phyloP scores from a whole-genome alignment of 148 eudicot species.

The Limonium bicolor region DNA sequence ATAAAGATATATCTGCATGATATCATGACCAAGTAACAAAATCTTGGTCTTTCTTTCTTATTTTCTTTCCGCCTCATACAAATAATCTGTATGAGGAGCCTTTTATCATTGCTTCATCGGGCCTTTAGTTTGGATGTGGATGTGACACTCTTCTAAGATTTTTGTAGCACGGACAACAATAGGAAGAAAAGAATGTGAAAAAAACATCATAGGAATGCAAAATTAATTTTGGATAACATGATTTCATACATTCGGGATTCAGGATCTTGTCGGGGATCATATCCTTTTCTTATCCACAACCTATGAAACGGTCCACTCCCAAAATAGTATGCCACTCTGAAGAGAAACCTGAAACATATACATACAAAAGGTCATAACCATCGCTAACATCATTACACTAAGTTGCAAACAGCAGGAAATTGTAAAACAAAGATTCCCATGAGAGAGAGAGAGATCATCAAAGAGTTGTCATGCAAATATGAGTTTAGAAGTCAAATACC shows the following conservation, averaged over 20 bases:
- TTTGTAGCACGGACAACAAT: too few relatives aligned
- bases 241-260: slow-evolving; percentile 78
- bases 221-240: background rate
- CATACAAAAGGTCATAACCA: background rate
- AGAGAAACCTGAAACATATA: slow-evolving; percentile 54
- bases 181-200: too few relatives aligned
- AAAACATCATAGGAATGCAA: background rate
- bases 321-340: slow-evolving; percentile 74
- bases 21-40: too few relatives aligned
- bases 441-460: background rate
- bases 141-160: too few relatives aligned
- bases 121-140: too few relatives aligned
- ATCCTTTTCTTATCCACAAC: slow-evolving; percentile 92
- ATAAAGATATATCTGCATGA: too few relatives aligned
- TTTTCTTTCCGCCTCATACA: too few relatives aligned
- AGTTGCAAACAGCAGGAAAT: background rate
- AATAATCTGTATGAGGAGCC: too few relatives aligned
- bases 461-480: background rate
- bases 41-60: too few relatives aligned
- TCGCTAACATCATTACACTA: background rate
- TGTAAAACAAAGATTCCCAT: background rate
- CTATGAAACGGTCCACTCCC: slow-evolving; percentile 85
- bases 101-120: too few relatives aligned
- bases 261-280: slow-evolving; percentile 95
- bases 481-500: slow-evolving; percentile 22